Base-by-base conservation (phyloP, 2,329 filamentous ascomycete genomes). In the Aspergillus intermedius region DNA sequence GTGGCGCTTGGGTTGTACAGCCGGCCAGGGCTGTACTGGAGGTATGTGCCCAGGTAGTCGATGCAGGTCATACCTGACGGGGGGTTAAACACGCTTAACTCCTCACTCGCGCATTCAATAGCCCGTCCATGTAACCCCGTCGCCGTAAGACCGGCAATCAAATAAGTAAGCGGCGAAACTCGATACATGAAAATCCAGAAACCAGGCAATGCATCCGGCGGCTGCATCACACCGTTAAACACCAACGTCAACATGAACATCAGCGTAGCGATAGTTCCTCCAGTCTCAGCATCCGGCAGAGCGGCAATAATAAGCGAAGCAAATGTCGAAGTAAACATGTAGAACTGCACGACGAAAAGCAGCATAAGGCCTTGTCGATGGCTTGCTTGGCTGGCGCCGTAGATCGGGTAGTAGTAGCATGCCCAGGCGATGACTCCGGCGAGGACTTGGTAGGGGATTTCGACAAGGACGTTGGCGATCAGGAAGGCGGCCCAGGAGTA, bases 141-240 rank as follows among this genome's bases (percentile, higher is more conserved):
- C 0, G 84, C 78, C 0, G 91, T 67, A 72, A 95, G 82, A 19
- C 83, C 87, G 8, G 79, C 78, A 22, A 91, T 81, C 13, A 93
- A 73, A 64, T 95, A 95, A 0, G 86, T 91, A 58, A 95, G 87
- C 0, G 90, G 89, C 0, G 84, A 89, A 44, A 90, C 71, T 42
- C 86, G 81, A 69, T 91, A 91, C 83, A 90, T 87, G 74, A 89
- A 89, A 58, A 85, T 83, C 86, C 87, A 91, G 76, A 91, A 90
- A 5, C 79, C 72, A 0, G 87, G 86, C 30, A 91, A 77, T 2
- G 70, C 66, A 2, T 71, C 67, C 0, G 85, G 84, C 5, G 74
- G 72, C 23, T 83, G 82, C 53, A 94, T 78, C 44, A 93, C 84
- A 76, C 69, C 68, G 60, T 83, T 87, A 77, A 91, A 91, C 59